A percentile compares a stretch with the other conserved stretches of the same genome.
Evolutionary conservation across 148 eudicot genomes (phyloP).

Genomic region (Suaeda aralocaspica): DNA sequence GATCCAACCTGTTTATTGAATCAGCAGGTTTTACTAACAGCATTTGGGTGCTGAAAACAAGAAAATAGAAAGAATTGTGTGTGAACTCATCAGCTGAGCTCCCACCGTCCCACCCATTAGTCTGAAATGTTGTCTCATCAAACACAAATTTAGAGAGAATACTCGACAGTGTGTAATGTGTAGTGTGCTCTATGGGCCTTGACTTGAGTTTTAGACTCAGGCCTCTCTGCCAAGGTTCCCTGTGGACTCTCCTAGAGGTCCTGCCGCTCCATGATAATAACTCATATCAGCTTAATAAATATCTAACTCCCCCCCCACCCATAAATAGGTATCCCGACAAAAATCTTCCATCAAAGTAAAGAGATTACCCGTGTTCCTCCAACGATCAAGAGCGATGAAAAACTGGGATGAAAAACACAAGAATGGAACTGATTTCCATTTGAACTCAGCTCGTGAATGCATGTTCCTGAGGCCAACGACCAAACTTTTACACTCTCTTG

Average conservation of each 20-base stretch:
- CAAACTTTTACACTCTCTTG: constrained; percentile 82
- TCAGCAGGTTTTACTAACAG: too few species aligned
- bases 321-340: not conserved
- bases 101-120: too few species aligned
- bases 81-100: too few species aligned
- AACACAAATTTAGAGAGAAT: not conserved
- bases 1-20: too few species aligned
- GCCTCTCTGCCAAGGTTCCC: not conserved
- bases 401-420: constrained; percentile 87
- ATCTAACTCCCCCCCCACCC: not conserved
- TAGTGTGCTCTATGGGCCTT: not conserved
- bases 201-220: too few species aligned
- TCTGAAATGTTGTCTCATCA: too few species aligned
- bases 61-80: too few species aligned
- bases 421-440: constrained; percentile 85
- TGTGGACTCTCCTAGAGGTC: not conserved
- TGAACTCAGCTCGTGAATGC: constrained; percentile 73
- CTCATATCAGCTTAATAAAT: not conserved
- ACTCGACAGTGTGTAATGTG: not conserved
- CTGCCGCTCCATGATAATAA: not conserved
- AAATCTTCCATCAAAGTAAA: not conserved
- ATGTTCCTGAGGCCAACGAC: constrained; percentile 70
- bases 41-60: too few species aligned
- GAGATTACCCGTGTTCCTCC: constrained; percentile 82
- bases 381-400: constrained; percentile 61